A percentile compares a stretch with the other conserved stretches of the same genome.
phyloP scores from a whole-genome alignment of 495 filamentous ascomycete genomes.

The Annulohypoxylon bovei region DNA sequence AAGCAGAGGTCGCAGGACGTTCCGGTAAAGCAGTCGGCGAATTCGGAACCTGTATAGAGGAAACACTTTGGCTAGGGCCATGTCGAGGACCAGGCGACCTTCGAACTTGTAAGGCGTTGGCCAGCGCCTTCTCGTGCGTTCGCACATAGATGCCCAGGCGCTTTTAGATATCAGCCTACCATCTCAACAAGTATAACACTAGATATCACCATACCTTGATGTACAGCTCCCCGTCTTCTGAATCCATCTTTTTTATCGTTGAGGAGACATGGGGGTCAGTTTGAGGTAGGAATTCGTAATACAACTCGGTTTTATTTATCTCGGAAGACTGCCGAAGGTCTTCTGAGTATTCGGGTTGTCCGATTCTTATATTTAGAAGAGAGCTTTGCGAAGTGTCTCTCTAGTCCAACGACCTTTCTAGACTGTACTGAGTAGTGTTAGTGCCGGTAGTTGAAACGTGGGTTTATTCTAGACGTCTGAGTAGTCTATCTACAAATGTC shows the following conservation, averaged over 20 bases:
- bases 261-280: slow-evolving; percentile 53
- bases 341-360: slow-evolving; percentile 11
- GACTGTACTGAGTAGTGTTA: slow-evolving; percentile 27
- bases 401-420: slow-evolving; percentile 23
- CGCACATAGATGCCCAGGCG: slow-evolving; percentile 95
- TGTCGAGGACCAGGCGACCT: slow-evolving; percentile 71
- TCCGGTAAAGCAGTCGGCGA: slow-evolving; percentile 60
- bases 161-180: slow-evolving; percentile 56
- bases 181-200: neutral
- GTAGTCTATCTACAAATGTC: slow-evolving; percentile 25
- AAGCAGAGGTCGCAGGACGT: slow-evolving; percentile 66
- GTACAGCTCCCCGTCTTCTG: slow-evolving; percentile 90
- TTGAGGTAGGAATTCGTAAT: slow-evolving; percentile 7
- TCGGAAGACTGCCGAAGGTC: slow-evolving; percentile 18
- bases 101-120: slow-evolving; percentile 89
- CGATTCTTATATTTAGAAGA: slow-evolving; percentile 23
- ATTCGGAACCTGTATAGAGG: slow-evolving; percentile 58
- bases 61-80: slow-evolving; percentile 66
- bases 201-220: slow-evolving; percentile 70
- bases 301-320: slow-evolving; percentile 26
- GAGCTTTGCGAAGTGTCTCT: slow-evolving; percentile 5
- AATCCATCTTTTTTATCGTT: slow-evolving; percentile 66
- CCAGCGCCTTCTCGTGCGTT: slow-evolving; percentile 95
- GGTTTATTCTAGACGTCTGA: slow-evolving; percentile 6
- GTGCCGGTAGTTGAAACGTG: slow-evolving; percentile 35